These are phyloP conservation scores for Arthrobotrys musiformis DNA, from an alignment of 2,329 filamentous ascomycete species.

Conservation along the genomic window DNA sequence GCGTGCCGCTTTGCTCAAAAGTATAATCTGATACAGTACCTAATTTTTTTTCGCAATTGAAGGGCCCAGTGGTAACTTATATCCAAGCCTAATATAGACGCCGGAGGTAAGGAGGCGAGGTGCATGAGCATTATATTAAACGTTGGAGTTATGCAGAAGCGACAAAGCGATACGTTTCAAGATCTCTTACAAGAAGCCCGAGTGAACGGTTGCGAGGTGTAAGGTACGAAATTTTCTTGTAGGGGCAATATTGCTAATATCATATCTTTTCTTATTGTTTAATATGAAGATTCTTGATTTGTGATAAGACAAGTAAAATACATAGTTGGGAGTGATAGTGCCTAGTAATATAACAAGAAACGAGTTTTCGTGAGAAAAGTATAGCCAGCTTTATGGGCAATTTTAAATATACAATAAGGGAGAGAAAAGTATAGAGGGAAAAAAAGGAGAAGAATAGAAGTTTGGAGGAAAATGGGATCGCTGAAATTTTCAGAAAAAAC, in stretches of 20 bases:
- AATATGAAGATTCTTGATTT: conserved; percentile 8
- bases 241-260: background rate
- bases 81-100: conserved; percentile 37
- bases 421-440: background rate
- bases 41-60: conserved; percentile 2
- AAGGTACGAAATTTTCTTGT: background rate
- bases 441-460: background rate
- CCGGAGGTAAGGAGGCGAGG: conserved; percentile 40
- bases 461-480: background rate
- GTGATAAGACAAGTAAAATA: background rate
- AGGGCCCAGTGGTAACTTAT: conserved; percentile 11
- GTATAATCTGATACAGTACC: conserved; percentile 22
- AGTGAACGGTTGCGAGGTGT: background rate
- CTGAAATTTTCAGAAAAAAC: background rate
- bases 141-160: conserved; percentile 42
- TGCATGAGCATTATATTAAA: conserved; percentile 39
- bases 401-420: conserved; percentile 39
- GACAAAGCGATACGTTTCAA: conserved; percentile 45
- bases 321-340: background rate
- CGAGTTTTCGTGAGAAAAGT: background rate
- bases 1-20: conserved; percentile 21
- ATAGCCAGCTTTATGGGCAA: conserved; percentile 9
- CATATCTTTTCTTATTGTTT: conserved; percentile 4
- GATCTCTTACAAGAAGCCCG: conserved; percentile 8
- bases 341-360: background rate